Percentiles rank a stretch among this genome's conserved stretches.
phyloP scores from a whole-genome alignment of 495 filamentous ascomycete genomes.

The Xylaria flabelliformis region DNA sequence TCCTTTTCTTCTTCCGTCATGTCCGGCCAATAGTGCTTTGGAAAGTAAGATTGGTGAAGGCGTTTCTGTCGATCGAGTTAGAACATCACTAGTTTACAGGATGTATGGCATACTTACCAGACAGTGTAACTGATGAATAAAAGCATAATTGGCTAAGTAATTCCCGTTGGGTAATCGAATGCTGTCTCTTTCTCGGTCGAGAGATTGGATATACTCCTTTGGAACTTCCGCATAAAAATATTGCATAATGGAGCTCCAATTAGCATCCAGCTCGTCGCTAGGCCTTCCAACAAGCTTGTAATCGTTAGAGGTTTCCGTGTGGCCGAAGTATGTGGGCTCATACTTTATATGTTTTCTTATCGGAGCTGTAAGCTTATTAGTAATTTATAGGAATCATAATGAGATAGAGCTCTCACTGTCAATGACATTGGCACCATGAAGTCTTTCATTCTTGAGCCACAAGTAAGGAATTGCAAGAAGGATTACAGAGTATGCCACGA shows the following conservation, averaged over 20 bases:
- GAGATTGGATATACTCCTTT: slow-evolving; percentile 26
- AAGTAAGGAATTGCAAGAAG: slow-evolving; percentile 17
- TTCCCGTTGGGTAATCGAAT: slow-evolving; percentile 26
- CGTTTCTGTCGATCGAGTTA: slow-evolving; percentile 16
- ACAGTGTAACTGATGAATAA: slow-evolving; percentile 25
- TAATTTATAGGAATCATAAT: neutral
- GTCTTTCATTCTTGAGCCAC: slow-evolving; percentile 17
- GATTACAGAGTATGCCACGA: slow-evolving; percentile 8
- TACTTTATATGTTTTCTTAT: slow-evolving; percentile 24
- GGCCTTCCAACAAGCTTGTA: slow-evolving; percentile 23
- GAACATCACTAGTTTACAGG: neutral
- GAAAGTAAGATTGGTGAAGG: slow-evolving; percentile 26
- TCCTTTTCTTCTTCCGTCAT: slow-evolving; percentile 25
- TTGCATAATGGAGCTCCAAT: slow-evolving; percentile 25
- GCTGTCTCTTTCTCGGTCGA: slow-evolving; percentile 22
- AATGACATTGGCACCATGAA: slow-evolving; percentile 25
- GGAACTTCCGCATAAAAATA: slow-evolving; percentile 26
- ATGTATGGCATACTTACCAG: slow-evolving; percentile 2
- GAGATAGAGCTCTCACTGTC: slow-evolving; percentile 3
- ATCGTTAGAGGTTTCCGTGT: slow-evolving; percentile 24
- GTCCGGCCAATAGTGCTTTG: slow-evolving; percentile 20
- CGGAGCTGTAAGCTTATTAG: slow-evolving; percentile 13
- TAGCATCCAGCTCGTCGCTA: slow-evolving; percentile 18
- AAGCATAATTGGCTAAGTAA: slow-evolving; percentile 24
- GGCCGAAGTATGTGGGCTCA: slow-evolving; percentile 25